Evolutionary conservation across 495 filamentous ascomycete genomes (phyloP).

Genomic region (Penicillium crystallinum): DNA sequence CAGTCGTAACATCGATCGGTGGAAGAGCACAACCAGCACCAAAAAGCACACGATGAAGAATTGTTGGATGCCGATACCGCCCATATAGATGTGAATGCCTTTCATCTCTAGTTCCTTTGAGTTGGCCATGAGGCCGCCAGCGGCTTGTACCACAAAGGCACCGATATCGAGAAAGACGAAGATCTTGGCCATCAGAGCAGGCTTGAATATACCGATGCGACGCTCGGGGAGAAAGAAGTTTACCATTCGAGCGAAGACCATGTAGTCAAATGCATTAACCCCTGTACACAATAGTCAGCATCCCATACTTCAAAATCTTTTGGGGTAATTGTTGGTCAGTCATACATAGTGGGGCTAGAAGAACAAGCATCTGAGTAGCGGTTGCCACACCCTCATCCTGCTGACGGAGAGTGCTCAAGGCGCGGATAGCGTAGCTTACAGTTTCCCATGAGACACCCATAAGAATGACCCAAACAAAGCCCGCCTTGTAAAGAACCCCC

Average conservation of each 20-base stretch:
- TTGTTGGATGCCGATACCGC: conserved; percentile 51
- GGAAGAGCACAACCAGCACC: conserved; percentile 43
- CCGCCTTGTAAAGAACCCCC: background rate
- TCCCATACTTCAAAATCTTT: background rate
- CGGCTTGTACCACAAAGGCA: background rate
- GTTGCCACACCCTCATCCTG: background rate
- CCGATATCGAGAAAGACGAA: background rate
- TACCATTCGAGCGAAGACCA: background rate
- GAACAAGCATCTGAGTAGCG: background rate
- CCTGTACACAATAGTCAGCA: background rate
- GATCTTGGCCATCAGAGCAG: background rate
- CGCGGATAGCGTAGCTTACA: background rate
- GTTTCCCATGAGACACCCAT: conserved; percentile 1
- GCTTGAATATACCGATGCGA: background rate
- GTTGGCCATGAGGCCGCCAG: background rate
- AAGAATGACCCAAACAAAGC: background rate
- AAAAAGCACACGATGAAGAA: conserved; percentile 51
- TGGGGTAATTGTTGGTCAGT: background rate
- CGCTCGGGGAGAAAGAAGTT: conserved; percentile 1
- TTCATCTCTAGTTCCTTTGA: background rate
- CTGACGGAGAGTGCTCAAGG: background rate
- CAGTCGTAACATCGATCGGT: conserved; percentile 25
- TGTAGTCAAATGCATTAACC: conserved; percentile 2
- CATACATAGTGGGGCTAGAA: background rate
- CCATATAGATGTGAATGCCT: conserved; percentile 53